phyloP scores from a whole-genome alignment of 805 yeast genomes.

The Priceomyces medius region DNA sequence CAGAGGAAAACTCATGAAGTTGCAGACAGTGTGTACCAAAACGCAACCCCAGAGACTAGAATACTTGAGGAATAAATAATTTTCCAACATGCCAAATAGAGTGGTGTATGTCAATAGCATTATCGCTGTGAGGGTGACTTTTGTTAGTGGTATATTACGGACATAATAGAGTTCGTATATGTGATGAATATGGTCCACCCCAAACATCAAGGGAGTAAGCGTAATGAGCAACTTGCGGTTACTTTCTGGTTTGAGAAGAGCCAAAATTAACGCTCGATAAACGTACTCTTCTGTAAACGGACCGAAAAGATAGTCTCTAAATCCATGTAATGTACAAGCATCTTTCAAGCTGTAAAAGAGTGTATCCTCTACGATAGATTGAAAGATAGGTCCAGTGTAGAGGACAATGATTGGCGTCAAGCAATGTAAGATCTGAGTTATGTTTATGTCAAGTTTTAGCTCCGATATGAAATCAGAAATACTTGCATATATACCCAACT shows the following conservation, averaged over 20 bases:
- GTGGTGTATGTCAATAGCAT: constrained; percentile 67
- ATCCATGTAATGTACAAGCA: constrained; percentile 34
- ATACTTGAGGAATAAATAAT: constrained; percentile 52
- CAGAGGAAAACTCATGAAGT: constrained; percentile 66
- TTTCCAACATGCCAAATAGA: constrained; percentile 68
- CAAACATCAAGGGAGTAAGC: constrained; percentile 64
- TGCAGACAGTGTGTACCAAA: constrained; percentile 65
- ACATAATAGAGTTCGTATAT: constrained; percentile 46
- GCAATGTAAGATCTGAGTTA: background rate
- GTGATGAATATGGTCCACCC: constrained; percentile 79
- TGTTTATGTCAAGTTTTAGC: constrained; percentile 25
- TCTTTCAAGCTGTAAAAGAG: constrained; percentile 17
- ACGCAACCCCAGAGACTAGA: constrained; percentile 55
- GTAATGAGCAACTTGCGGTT: background rate
- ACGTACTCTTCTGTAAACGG: constrained; percentile 79
- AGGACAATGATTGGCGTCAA: constrained; percentile 6
- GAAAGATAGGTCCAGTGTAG: constrained; percentile 44
- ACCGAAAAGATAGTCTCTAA: constrained; percentile 63
- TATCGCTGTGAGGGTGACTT: constrained; percentile 34
- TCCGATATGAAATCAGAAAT: constrained; percentile 9
- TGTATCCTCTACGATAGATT: constrained; percentile 18
- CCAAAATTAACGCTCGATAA: constrained; percentile 51
- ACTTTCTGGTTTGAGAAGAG: constrained; percentile 16
- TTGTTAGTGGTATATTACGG: constrained; percentile 20
- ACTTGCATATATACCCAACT: constrained; percentile 7